phyloP scores from a whole-genome alignment of 768 basidiomycete genomes.

The Boletales sp. region DNA sequence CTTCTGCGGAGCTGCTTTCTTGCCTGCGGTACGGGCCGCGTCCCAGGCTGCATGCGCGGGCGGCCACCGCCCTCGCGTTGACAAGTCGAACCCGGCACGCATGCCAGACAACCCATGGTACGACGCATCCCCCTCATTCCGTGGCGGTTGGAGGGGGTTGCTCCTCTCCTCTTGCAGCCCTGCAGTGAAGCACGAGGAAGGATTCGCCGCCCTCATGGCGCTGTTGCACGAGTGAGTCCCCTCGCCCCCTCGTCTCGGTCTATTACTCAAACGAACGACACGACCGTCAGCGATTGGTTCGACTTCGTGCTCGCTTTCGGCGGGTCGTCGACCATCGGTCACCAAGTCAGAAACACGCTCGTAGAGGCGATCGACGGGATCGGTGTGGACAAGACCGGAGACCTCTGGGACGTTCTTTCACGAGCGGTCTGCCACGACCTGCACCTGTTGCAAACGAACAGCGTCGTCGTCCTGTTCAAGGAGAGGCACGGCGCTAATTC shows the following conservation, averaged over 20 bases:
- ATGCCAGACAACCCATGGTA: background rate
- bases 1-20: background rate
- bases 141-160: background rate
- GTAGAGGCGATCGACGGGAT: background rate
- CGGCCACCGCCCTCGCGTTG: too few species aligned
- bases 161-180: background rate
- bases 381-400: background rate
- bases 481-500: background rate
- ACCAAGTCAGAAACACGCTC: background rate
- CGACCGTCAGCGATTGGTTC: background rate
- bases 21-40: background rate
- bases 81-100: background rate
- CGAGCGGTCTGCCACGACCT: background rate
- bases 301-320: background rate
- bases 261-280: too few species aligned
- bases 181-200: background rate
- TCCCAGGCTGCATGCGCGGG: background rate
- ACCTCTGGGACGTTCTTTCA: background rate
- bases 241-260: too few species aligned
- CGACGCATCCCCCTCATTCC: background rate
- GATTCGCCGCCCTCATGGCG: background rate
- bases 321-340: background rate
- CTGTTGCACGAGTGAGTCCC: background rate
- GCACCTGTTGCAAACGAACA: background rate
- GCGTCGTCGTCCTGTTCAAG: background rate